Evolutionary conservation across 306 rosid genomes (phyloP), one percentile per base, ranked within the genome.

Genomic region (Begonia masoniana): DNA sequence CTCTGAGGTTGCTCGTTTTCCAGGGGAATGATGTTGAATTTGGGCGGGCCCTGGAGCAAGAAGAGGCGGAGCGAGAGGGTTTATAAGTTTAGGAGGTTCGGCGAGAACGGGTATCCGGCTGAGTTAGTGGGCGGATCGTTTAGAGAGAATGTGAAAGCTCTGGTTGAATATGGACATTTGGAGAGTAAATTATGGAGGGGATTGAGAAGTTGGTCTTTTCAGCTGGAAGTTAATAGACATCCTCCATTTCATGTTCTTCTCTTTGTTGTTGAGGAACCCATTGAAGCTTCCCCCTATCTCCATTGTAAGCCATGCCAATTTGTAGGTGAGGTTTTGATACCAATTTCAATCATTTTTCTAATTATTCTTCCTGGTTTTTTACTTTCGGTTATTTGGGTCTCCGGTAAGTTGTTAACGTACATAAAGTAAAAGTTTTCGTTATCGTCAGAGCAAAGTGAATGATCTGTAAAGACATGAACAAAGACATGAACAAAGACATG

Each of bases 301-400:
- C 79, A 80, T 5, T 85, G 97, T 87, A 82, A 80, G 58, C 87
- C 74, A 26, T 85, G 94, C 55, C 95, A 89, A 79, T 82, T 73
- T 41, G 62, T 78, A 49, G 95, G 97, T 82, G 80, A 77, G 68
- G 59, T 59, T 55, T 31, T 31, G 39, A 31, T 31, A 31, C 39
- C 39, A 31, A 31, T 31, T 31, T 4, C 39, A 31, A 31, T 31
- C 39, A 0, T 7, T 7, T 31, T 31, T 31, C 7, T 7, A 31
- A 31, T 7, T 31, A 6, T 31, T 5, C 39, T 31, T 31, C 8
- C 6, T 2, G 9, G 9, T 31, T 31, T 31, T 7, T 31, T 7
- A 0, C 5, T 31, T 31, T 31, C 1, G 39, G 39, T 1, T 31
- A 26, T 3, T 26, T 26, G 35, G 35, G 35, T 26, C 35, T 31